These are phyloP conservation scores for Suillus bovinus DNA, from an alignment of 768 basidiomycete species.

Conservation along the genomic window DNA sequence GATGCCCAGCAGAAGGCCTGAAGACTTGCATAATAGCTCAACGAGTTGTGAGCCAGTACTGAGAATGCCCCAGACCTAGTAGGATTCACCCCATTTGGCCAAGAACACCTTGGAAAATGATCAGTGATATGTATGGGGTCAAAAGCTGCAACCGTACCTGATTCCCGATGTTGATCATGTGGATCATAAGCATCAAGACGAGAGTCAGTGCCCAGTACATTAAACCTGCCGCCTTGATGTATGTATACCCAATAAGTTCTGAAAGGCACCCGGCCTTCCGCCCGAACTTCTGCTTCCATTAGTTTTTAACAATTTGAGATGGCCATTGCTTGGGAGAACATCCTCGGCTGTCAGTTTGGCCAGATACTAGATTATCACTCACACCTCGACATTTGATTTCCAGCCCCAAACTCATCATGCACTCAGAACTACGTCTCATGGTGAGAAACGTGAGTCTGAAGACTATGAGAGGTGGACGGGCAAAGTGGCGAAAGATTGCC, in stretches of 20 bases:
- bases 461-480: conserved; percentile 67
- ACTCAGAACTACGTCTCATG: conserved; percentile 79
- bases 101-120: conserved; percentile 52
- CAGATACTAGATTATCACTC: conserved; percentile 59
- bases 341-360: conserved; percentile 33
- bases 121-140: conserved; percentile 5
- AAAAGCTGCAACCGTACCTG: conserved; percentile 42
- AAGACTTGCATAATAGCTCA: conserved; percentile 70
- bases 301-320: conserved; percentile 43
- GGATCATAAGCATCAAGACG: conserved; percentile 52
- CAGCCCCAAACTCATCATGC: conserved; percentile 78
- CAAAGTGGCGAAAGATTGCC: conserved; percentile 70
- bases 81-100: conserved; percentile 70
- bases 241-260: conserved; percentile 59
- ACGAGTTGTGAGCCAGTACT: conserved; percentile 52
- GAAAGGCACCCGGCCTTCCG: conserved; percentile 63
- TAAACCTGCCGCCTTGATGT: conserved; percentile 60
- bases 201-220: conserved; percentile 55
- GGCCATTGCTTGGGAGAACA: conserved; percentile 10
- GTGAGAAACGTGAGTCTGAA: conserved; percentile 69
- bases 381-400: conserved; percentile 82
- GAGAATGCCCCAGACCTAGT: conserved; percentile 52
- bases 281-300: conserved; percentile 60
- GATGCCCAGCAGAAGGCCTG: conserved; percentile 60
- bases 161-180: conserved; percentile 54